Conservation (phyloP, 2,329 filamentous ascomycete species). For the Hymenoscyphus fraxineus region DNA sequence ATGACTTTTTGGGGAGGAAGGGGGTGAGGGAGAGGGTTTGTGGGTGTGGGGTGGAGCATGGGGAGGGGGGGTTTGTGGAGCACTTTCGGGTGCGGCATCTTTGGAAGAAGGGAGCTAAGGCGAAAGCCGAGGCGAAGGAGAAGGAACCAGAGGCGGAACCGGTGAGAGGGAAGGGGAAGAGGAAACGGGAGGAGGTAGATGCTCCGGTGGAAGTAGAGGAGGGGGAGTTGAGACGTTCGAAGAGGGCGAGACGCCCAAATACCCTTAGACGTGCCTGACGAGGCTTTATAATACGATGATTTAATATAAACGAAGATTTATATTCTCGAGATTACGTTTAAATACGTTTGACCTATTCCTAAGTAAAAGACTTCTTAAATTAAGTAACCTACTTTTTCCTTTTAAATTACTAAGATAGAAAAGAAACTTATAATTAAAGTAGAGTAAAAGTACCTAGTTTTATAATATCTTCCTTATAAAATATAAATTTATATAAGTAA, state of each 20-base stretch:
- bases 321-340: too few species aligned
- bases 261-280: not conserved
- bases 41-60: not conserved
- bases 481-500: too few species aligned
- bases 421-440: too few species aligned
- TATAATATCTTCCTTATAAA: too few species aligned
- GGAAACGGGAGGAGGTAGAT: not conserved
- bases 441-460: too few species aligned
- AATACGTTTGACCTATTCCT: too few species aligned
- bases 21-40: not conserved
- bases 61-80: not conserved
- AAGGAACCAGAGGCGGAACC: not conserved
- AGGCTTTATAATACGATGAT: not conserved
- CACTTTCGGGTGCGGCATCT: conserved; percentile 9
- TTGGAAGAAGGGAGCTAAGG: not conserved
- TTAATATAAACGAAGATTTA: not conserved
- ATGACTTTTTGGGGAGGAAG: not conserved
- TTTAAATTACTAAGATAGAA: too few species aligned
- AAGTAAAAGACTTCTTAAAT: too few species aligned
- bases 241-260: not conserved
- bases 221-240: not conserved
- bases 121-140: not conserved
- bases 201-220: not conserved
- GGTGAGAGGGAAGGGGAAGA: not conserved
- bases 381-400: too few species aligned